Evolutionary conservation across 305 asterid genomes (phyloP), one percentile per base, ranked within the genome.

Genomic region (Fraxinus floribunda): DNA sequence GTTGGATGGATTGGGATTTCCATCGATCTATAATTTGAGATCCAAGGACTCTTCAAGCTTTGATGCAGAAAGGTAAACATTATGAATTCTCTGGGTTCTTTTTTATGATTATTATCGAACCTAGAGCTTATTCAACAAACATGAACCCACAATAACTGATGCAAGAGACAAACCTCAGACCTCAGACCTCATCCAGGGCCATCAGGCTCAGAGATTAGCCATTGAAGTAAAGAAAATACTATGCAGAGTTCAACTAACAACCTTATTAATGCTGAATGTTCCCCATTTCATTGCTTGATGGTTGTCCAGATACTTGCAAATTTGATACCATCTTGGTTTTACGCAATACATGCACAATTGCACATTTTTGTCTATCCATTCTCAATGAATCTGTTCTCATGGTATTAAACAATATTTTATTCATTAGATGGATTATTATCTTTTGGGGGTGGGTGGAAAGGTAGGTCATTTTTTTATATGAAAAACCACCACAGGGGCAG

Each of bases 1-100:
- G 87, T 84, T 96, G 93, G 99, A 96, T 90, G 98, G 97, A 79
- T 86, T 96, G 78, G 99, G 98, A 86, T 83, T 93, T 88, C 90
- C 94, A 80, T 88, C 97, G 46, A 82, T 87, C 77, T 91, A 89
- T 79, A 89, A 90, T 87, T 86, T 90, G 89, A 86, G 90, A 79
- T 64, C 81, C 57, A 89, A 81, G 85, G 89, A 88, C 78, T 86
- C 88, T 82, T 88, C 94, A 46, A 81, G 88, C 77, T 66, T 86
- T 75, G 88, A 79, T 80, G 75, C 84, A 77, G 79, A 84, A 83
- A 91, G 97, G 98, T 96, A 89, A 84, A 77, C 55, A 11, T 70
- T 84, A 35, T 85, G 29, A 39, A 80, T 70, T 84, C 81, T 75
- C 34, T 71, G 55, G 22, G 78, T 57, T 84, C 79, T 71, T 70